Percentiles rank a stretch among this genome's conserved stretches.
Evolutionary conservation across 192 early-diverging fungal species (phyloP).

Genomic region (Coemansia sp.): DNA sequence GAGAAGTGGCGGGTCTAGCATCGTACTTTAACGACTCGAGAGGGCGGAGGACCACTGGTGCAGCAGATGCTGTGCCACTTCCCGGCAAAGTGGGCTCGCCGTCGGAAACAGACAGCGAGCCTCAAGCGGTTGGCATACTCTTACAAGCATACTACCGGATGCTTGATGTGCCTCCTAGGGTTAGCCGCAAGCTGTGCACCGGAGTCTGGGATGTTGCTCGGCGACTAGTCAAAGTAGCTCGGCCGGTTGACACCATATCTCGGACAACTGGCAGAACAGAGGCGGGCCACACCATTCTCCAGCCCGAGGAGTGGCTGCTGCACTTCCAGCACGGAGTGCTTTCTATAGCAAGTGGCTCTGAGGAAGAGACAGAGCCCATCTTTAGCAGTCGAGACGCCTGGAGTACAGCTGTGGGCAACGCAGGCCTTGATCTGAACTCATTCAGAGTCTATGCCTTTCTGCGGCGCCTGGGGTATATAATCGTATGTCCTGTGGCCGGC

Average conservation of each 20-base stretch:
- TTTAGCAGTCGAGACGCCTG: slow-evolving; percentile 5
- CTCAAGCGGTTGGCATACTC: slow-evolving; percentile 4
- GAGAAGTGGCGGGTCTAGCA: slow-evolving; percentile 1
- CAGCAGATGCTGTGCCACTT: not conserved
- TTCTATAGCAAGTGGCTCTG: not conserved
- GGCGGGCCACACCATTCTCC: slow-evolving; percentile 10
- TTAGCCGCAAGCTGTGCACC: slow-evolving; percentile 18
- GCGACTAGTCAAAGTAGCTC: slow-evolving; percentile 13
- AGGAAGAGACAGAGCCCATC: not conserved
- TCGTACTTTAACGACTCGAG: slow-evolving; percentile 13
- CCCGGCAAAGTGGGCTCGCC: slow-evolving; percentile 24
- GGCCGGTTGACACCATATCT: slow-evolving; percentile 22
- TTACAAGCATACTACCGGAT: slow-evolving; percentile 20
- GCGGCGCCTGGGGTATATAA: slow-evolving; percentile 35
- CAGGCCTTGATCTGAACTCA: slow-evolving; percentile 14
- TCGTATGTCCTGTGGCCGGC: slow-evolving; percentile 3
- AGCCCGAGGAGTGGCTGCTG: slow-evolving; percentile 42
- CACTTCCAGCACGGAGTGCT: slow-evolving; percentile 35
- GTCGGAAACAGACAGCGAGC: slow-evolving; percentile 12
- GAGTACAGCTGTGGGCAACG: slow-evolving; percentile 8
- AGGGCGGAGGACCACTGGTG: not conserved
- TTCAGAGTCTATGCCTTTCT: slow-evolving; percentile 29
- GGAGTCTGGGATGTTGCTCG: slow-evolving; percentile 6
- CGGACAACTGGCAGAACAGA: slow-evolving; percentile 18
- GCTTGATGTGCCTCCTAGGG: slow-evolving; percentile 25